Evolutionary conservation across 1,284 basidiomycete genomes (phyloP).

Genomic region (Cryptococcus floricola): DNA sequence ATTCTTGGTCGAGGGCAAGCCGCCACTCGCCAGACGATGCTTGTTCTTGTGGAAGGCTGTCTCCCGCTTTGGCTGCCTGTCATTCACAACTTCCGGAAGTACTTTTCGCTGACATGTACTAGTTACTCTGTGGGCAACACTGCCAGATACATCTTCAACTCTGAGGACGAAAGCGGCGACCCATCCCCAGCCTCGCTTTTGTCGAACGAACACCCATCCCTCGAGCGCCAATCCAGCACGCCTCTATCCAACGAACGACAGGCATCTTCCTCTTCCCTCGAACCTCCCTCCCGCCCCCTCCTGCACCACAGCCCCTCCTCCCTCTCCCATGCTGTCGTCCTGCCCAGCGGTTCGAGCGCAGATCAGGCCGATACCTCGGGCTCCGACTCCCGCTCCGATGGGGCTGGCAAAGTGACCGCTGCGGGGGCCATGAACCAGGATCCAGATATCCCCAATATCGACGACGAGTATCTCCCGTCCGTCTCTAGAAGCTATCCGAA

Average conservation of each 20-base stretch:
- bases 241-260: no score
- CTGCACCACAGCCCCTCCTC: neutral
- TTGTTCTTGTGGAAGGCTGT: no score
- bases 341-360: neutral
- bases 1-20: no score
- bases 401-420: conserved; percentile 1
- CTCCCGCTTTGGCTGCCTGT: no score
- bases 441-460: conserved; percentile 36
- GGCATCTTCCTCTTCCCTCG: neutral
- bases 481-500: no score
- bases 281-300: neutral
- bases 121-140: neutral
- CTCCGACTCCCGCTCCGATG: neutral
- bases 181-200: no score
- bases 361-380: neutral
- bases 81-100: neutral
- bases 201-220: no score
- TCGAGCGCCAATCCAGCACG: no score
- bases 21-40: no score
- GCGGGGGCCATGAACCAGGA: conserved; percentile 30
- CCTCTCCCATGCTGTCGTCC: neutral
- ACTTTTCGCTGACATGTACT: neutral
- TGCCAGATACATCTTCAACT: no score
- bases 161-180: no score
- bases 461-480: neutral